These are phyloP conservation scores for Boletus tylopilopsis DNA, from an alignment of 768 basidiomycete genomes.

Conservation along the genomic window DNA sequence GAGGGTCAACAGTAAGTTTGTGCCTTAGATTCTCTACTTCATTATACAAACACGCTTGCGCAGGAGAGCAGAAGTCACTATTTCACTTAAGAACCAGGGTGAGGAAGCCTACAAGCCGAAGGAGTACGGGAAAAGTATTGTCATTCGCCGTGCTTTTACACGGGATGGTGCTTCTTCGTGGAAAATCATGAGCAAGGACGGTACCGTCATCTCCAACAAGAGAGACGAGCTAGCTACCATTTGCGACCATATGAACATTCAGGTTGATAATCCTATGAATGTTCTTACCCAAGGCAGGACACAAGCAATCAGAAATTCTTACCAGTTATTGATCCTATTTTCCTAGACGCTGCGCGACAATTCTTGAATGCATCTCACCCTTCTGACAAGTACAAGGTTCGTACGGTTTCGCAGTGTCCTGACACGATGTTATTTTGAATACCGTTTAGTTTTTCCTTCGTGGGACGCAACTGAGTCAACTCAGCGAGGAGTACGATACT, in stretches of 20 bases:
- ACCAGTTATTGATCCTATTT: not conserved
- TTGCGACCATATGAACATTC: slow-evolving; percentile 93
- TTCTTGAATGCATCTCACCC: slow-evolving; percentile 84
- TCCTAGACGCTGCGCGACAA: slow-evolving; percentile 42
- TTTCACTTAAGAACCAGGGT: slow-evolving; percentile 85
- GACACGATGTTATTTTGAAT: slow-evolving; percentile 1
- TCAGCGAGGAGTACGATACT: slow-evolving; percentile 80
- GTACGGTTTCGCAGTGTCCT: slow-evolving; percentile 8
- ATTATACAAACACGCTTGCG: slow-evolving; percentile 36
- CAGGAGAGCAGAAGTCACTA: slow-evolving; percentile 61
- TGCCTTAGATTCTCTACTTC: not conserved
- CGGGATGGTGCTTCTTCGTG: slow-evolving; percentile 74
- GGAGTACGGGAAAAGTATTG: slow-evolving; percentile 83
- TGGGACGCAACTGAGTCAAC: slow-evolving; percentile 87
- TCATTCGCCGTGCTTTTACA: slow-evolving; percentile 77
- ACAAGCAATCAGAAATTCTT: not conserved
- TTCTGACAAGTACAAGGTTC: slow-evolving; percentile 84
- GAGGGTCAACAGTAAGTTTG: slow-evolving; percentile 74
- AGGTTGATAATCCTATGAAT: slow-evolving; percentile 95
- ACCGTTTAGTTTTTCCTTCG: slow-evolving; percentile 80
- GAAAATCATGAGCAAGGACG: slow-evolving; percentile 75
- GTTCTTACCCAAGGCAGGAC: slow-evolving; percentile 77
- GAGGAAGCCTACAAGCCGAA: slow-evolving; percentile 83
- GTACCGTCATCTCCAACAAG: slow-evolving; percentile 66
- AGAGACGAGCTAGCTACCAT: slow-evolving; percentile 84